phyloP scores from a whole-genome alignment of 176 grass and related monocot species.

The Phyllostachys edulis region DNA sequence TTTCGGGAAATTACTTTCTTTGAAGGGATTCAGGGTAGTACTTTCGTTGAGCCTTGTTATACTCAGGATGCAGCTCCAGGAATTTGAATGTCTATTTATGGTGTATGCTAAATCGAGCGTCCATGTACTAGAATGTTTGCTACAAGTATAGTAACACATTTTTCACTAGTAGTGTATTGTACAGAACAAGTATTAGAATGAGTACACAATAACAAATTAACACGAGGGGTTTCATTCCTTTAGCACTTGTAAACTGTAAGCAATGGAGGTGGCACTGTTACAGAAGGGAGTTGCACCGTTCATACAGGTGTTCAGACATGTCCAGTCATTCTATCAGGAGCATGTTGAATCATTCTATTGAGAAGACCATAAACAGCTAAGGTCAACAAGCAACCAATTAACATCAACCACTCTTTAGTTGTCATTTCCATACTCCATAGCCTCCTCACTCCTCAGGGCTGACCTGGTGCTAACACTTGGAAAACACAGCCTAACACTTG shows the following conservation, averaged over 20 bases:
- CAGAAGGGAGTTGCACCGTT: background rate
- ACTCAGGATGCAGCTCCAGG: background rate
- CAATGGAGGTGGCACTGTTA: background rate
- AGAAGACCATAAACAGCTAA: conserved; percentile 11
- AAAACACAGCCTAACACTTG: background rate
- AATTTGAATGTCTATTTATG: background rate
- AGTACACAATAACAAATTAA: background rate
- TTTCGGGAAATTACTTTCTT: background rate
- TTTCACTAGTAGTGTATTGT: background rate
- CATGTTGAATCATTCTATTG: conserved; percentile 22
- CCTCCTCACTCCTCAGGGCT: background rate
- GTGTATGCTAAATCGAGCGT: background rate
- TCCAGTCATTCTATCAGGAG: background rate
- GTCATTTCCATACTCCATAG: background rate
- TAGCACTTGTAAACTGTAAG: background rate
- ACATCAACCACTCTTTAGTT: background rate
- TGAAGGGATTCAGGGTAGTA: background rate
- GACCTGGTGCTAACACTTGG: background rate
- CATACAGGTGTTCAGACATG: background rate
- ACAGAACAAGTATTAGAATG: background rate
- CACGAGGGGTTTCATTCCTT: background rate
- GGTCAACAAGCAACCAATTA: conserved; percentile 28
- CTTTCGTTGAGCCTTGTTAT: background rate
- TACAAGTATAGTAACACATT: background rate
- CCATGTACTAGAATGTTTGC: background rate